phyloP scores from a whole-genome alignment of 257 asterid species.

The Handroanthus guayacan region DNA sequence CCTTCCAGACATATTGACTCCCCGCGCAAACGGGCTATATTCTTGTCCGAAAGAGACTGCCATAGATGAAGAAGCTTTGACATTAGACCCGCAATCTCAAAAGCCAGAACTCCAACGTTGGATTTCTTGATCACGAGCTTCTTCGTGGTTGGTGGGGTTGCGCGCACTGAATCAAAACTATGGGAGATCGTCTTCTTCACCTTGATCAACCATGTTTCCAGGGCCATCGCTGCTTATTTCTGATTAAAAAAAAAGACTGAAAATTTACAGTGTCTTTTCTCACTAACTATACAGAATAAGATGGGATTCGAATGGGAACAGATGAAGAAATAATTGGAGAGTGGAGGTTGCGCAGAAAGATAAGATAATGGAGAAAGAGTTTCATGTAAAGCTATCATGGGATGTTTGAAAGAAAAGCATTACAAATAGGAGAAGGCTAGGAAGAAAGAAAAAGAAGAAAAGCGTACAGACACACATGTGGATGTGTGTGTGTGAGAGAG shows the following conservation, averaged over 20 bases:
- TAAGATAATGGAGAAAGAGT: constrained; percentile 54
- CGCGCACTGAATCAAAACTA: constrained; percentile 52
- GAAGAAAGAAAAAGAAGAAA: constrained; percentile 8
- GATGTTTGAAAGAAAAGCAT: constrained; percentile 56
- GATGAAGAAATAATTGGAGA: constrained; percentile 46
- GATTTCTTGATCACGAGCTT: constrained; percentile 58
- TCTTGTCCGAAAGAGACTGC: constrained; percentile 76
- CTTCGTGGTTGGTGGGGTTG: constrained; percentile 47
- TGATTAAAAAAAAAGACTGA: not conserved
- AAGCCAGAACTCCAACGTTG: constrained; percentile 75
- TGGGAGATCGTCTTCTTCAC: constrained; percentile 64
- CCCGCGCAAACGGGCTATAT: constrained; percentile 55
- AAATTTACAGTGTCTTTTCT: constrained; percentile 31
- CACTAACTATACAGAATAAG: constrained; percentile 20
- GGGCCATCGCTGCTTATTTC: constrained; percentile 51
- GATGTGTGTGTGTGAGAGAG: constrained; percentile 24
- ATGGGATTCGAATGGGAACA: constrained; percentile 24
- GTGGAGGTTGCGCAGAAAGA: constrained; percentile 47
- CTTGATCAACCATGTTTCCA: constrained; percentile 75
- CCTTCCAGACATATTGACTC: constrained; percentile 79
- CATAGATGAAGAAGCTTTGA: constrained; percentile 91
- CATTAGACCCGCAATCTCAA: constrained; percentile 82
- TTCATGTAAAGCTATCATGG: constrained; percentile 60
- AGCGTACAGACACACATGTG: constrained; percentile 14
- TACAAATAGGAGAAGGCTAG: constrained; percentile 35